Conservation (phyloP, 371 early-diverging fungal species). For the Saksenaea vasiformis region DNA sequence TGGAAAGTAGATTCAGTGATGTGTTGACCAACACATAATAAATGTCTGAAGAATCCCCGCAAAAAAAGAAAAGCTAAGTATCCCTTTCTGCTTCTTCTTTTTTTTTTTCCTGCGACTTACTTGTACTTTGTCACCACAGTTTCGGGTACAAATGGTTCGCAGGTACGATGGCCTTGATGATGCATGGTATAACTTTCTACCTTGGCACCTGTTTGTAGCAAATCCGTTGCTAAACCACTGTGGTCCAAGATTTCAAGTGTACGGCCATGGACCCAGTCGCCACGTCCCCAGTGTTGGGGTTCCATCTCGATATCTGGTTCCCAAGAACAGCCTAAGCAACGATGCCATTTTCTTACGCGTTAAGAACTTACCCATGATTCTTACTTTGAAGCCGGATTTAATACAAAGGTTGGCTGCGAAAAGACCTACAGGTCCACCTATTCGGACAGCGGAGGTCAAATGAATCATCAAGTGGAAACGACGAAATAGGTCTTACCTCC, state of each 20-base stretch:
- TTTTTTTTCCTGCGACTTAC: slow-evolving; percentile 19
- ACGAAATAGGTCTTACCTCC: not conserved
- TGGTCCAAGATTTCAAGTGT: slow-evolving; percentile 42
- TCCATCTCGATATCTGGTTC: slow-evolving; percentile 30
- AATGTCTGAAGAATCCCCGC: slow-evolving; percentile 22
- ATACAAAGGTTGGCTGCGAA: not conserved
- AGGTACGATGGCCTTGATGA: slow-evolving; percentile 32
- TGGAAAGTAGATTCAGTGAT: slow-evolving; percentile 47
- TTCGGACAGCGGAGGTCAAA: not conserved
- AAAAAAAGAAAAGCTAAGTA: not conserved
- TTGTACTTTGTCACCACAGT: slow-evolving; percentile 44
- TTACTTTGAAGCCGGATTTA: not conserved
- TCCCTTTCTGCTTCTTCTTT: not conserved
- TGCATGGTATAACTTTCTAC: slow-evolving; percentile 39
- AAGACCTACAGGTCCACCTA: not conserved
- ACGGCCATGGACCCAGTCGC: slow-evolving; percentile 52
- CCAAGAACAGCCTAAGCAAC: not conserved
- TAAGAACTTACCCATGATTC: not conserved
- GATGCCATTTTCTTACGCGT: not conserved
- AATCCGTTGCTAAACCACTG: slow-evolving; percentile 29
- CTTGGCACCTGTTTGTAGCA: slow-evolving; percentile 44
- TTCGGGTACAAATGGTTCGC: slow-evolving; percentile 48
- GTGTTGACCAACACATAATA: slow-evolving; percentile 51
- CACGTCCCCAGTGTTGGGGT: slow-evolving; percentile 54
- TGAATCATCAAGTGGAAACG: not conserved